A percentile compares a stretch with the other conserved stretches of the same genome.
These are phyloP conservation scores for Alnus rubra DNA, from an alignment of 306 rosid species.

Conservation along the genomic window DNA sequence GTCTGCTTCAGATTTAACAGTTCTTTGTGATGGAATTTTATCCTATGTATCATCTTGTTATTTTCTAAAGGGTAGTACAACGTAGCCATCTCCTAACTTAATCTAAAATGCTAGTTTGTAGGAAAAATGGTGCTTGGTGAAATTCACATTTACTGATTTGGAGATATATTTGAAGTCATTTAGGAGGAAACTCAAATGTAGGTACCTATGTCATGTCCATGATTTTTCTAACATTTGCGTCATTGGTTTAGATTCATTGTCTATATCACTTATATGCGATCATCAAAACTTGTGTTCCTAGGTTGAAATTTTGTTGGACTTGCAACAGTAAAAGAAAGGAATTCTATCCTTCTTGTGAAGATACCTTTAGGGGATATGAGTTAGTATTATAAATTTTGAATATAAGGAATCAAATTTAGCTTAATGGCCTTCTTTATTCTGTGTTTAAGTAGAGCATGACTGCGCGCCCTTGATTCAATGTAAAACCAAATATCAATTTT, in stretches of 20 bases:
- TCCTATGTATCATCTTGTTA: background rate
- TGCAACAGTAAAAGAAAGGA: background rate
- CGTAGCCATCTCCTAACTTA: background rate
- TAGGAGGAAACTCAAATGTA: constrained; percentile 17
- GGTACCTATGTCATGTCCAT: constrained; percentile 9
- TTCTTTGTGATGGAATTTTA: background rate
- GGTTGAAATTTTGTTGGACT: background rate
- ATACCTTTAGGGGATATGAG: background rate
- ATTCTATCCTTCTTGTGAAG: background rate
- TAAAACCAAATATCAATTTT: background rate
- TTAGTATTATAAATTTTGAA: background rate
- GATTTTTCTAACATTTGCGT: background rate
- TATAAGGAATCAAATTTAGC: background rate
- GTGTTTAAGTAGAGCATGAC: background rate
- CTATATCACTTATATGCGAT: background rate
- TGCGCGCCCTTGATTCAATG: background rate
- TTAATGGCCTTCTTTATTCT: background rate
- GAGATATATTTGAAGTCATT: background rate
- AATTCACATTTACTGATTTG: constrained; percentile 13
- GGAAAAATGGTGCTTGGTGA: constrained; percentile 26
- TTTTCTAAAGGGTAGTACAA: background rate
- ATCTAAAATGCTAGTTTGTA: constrained; percentile 16
- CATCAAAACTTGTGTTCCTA: background rate
- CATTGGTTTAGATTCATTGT: background rate
- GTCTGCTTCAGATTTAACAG: constrained; percentile 18